Percentiles rank a stretch among this genome's conserved stretches.
These are phyloP conservation scores for Grosmannia clavigera DNA, from an alignment of 2,329 filamentous ascomycete species.

Conservation along the genomic window DNA sequence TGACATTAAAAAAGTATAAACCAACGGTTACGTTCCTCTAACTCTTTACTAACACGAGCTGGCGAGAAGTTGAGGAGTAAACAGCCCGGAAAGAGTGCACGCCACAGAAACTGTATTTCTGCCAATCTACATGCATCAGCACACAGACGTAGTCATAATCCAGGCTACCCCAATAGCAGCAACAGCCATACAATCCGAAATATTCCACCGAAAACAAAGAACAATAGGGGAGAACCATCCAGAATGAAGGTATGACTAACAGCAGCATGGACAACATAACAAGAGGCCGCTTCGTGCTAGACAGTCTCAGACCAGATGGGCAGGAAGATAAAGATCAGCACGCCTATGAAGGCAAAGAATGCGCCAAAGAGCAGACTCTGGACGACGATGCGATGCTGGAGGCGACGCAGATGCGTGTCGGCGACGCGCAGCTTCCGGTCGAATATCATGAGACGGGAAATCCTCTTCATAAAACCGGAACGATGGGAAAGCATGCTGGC, in stretches of 20 bases:
- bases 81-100: too few relatives aligned
- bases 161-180: too few relatives aligned
- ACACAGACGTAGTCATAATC: too few relatives aligned
- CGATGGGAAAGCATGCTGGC: slow-evolving; percentile 12
- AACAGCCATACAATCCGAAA: too few relatives aligned
- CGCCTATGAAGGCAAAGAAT: slow-evolving; percentile 23
- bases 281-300: not conserved
- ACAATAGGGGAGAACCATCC: not conserved
- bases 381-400: slow-evolving; percentile 32
- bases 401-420: slow-evolving; percentile 26
- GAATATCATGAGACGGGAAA: slow-evolving; percentile 32
- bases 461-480: slow-evolving; percentile 16
- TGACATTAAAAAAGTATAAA: too few relatives aligned
- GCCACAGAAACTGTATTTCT: too few relatives aligned
- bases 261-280: not conserved
- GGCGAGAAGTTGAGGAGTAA: too few relatives aligned
- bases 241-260: not conserved
- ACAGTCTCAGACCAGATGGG: slow-evolving; percentile 27
- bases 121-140: too few relatives aligned
- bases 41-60: too few relatives aligned
- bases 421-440: slow-evolving; percentile 32
- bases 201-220: not conserved
- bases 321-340: slow-evolving; percentile 29
- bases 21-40: too few relatives aligned
- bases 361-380: slow-evolving; percentile 27